Base-by-base conservation (phyloP, 148 eudicot species). In the Vaccinium macrocarpon region DNA sequence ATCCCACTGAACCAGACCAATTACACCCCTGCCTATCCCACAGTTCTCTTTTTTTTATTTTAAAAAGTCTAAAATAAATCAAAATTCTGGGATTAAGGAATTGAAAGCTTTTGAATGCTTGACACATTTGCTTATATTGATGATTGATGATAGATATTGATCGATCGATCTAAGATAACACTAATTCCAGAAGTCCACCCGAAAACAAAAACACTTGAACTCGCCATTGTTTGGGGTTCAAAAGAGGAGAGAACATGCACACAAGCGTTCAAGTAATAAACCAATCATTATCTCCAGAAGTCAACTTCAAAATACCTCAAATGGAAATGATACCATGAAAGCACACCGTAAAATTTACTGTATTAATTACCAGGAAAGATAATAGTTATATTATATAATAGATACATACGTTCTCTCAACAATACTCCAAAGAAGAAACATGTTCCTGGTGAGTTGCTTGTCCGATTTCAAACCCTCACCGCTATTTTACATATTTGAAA, bases 341-440 rank as follows among this genome's bases (percentile, higher is more conserved):
- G 49, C 49, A 48, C 79, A 74, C 51, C 21, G 50, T 8, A 16
- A 19, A 76, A 78, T 51, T 13, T 78, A 51, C 38, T 35, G 38
- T 52, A 78, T 52, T 78, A 51, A 66, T 29, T 68, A 68, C 73
- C 16, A 68, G 29, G 42, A 27, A 32, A 68, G 5, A 14, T 7
- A 29, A 27, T 68, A 68, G 73, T 51, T 5, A 5, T 42, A 42
- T 5, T 25, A 78, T 52, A 52, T 78, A 25, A 51, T 62, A 78
- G 55, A 78, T n/a, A 23, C 25, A 52, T 13, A n/a, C 52, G 21
- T 61, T 78, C 80, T 6, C 61, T 25, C 25, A 61, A 78, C 80
- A 78, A 50, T 49, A 49, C 57, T 23, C 79, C 79, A 9, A 78
- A 78, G 32, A 52, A 78, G 61, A 78, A 52, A 78, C 80, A 50